phyloP scores from a whole-genome alignment of 2,329 filamentous ascomycete species.

The Claviceps africana region DNA sequence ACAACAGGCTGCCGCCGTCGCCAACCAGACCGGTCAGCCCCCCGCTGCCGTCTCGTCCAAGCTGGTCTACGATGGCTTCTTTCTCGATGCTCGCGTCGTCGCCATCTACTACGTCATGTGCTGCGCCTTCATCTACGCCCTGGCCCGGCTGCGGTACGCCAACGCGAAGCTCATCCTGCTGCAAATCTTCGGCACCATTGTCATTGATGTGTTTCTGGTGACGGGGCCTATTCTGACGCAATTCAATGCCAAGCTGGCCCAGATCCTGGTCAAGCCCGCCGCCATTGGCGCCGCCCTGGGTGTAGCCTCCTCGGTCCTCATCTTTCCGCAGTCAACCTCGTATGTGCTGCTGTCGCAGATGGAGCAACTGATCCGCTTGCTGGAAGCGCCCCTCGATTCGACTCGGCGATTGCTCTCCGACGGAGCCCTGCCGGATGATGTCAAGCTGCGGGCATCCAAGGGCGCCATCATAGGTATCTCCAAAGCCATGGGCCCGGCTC shows the following conservation, averaged over 20 bases:
- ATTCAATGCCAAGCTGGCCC: constrained; percentile 25
- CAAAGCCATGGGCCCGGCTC: constrained; percentile 22
- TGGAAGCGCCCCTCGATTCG: constrained; percentile 18
- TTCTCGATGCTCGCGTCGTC: constrained; percentile 33
- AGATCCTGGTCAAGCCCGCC: constrained; percentile 28
- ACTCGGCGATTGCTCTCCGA: constrained; percentile 13
- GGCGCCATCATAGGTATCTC: constrained; percentile 19
- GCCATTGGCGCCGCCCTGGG: constrained; percentile 32
- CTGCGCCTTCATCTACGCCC: constrained; percentile 28
- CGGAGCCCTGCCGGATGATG: constrained; percentile 11
- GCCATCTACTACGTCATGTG: constrained; percentile 23
- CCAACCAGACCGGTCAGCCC: constrained; percentile 13
- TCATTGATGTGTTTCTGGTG: constrained; percentile 30
- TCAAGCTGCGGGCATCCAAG: constrained; percentile 15
- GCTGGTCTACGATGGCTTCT: constrained; percentile 28
- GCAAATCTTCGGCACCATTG: constrained; percentile 33
- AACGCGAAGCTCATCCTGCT: constrained; percentile 31
- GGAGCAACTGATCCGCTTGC: constrained; percentile 16
- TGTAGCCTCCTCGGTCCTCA: constrained; percentile 26
- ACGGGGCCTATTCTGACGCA: constrained; percentile 27
- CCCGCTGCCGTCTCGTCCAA: constrained; percentile 17
- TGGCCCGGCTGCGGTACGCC: constrained; percentile 27
- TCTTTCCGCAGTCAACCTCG: constrained; percentile 37
- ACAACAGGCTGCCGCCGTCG: constrained; percentile 20
- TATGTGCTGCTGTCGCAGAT: constrained; percentile 24